Conservation (phyloP, 192 early-diverging fungal species). For the Chytriomyces sp. region DNA sequence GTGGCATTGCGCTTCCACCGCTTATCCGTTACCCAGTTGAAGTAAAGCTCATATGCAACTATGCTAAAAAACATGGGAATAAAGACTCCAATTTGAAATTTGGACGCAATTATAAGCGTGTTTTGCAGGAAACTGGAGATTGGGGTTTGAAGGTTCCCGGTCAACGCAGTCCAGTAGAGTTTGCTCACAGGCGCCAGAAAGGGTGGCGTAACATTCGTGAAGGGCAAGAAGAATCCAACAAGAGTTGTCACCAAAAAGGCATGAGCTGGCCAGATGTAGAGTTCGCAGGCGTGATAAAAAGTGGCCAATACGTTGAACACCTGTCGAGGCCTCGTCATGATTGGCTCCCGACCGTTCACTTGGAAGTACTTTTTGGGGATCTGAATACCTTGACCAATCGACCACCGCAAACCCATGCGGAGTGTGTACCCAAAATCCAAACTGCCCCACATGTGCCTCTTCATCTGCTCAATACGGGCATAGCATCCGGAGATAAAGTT, state of each 20-base stretch:
- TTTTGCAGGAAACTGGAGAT: too few species aligned
- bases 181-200: neutral
- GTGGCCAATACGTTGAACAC: neutral
- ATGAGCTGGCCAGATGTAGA: neutral
- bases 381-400: neutral
- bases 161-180: neutral
- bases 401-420: neutral
- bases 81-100: too few species aligned
- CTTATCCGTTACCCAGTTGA: too few species aligned
- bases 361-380: neutral
- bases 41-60: too few species aligned
- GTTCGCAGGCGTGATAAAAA: constrained; percentile 7
- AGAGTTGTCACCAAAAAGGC: too few species aligned
- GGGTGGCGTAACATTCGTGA: neutral
- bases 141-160: too few species aligned
- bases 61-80: too few species aligned
- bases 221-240: too few species aligned
- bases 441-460: constrained; percentile 15
- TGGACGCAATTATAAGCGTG: too few species aligned
- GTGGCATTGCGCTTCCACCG: too few species aligned
- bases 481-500: neutral
- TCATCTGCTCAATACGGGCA: neutral
- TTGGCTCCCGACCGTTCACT: neutral
- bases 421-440: neutral
- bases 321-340: neutral